Evolutionary conservation across 805 yeast genomes (phyloP).

Genomic region (Ogataea pignaliae): DNA sequence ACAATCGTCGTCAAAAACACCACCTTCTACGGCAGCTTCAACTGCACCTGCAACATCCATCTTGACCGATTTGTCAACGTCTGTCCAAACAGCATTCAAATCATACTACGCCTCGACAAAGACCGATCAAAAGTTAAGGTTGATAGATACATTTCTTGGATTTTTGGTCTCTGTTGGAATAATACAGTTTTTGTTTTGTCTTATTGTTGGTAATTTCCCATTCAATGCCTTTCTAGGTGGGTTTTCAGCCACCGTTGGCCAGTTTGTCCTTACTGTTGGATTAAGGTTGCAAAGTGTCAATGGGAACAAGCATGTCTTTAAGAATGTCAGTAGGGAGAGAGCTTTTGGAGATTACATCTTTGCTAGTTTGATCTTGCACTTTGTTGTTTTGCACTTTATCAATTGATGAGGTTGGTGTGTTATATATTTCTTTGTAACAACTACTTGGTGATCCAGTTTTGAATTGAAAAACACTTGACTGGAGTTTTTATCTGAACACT

Average conservation of each 20-base stretch:
- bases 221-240: conserved; percentile 97
- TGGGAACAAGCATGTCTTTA: conserved; percentile 20
- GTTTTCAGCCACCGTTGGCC: conserved; percentile 88
- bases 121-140: conserved; percentile 41
- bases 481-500: too few relatives aligned
- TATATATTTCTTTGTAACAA: not conserved
- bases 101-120: conserved; percentile 29
- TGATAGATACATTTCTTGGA: conserved; percentile 73
- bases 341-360: conserved; percentile 87
- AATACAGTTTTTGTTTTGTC: conserved; percentile 73
- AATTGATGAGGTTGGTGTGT: conserved; percentile 40
- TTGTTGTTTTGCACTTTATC: conserved; percentile 84
- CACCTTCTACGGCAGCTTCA: conserved; percentile 10
- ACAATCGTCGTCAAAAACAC: conserved; percentile 2
- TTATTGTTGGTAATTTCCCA: conserved; percentile 84
- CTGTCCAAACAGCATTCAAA: conserved; percentile 28
- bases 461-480: too few relatives aligned
- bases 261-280: conserved; percentile 83
- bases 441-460: too few relatives aligned
- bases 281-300: conserved; percentile 66
- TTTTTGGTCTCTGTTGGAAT: conserved; percentile 73
- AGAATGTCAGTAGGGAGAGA: conserved; percentile 33
- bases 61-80: conserved; percentile 27
- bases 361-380: conserved; percentile 86
- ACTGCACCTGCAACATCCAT: conserved; percentile 10